Evolutionary conservation across 2,329 filamentous ascomycete species (phyloP).

Genomic region (Sporothrix pallida): DNA sequence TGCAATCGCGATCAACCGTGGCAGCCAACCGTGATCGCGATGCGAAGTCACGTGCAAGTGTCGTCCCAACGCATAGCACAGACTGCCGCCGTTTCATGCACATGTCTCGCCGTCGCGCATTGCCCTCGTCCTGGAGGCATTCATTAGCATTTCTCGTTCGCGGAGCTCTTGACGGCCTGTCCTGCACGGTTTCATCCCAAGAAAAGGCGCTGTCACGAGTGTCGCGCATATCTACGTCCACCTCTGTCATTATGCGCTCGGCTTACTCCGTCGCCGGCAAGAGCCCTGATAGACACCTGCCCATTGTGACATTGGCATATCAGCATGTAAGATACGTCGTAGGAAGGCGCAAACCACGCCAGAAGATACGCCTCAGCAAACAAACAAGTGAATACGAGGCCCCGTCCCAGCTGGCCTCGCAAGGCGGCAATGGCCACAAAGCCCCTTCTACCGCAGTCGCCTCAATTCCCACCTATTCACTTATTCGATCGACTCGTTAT

Average conservation of each 20-base stretch:
- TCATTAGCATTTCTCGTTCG: background rate
- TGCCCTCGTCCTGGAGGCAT: background rate
- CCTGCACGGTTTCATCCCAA: conserved; percentile 15
- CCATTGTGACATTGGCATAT: background rate
- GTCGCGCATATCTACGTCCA: background rate
- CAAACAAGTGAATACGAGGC: conserved; percentile 7
- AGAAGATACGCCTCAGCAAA: background rate
- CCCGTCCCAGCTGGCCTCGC: background rate
- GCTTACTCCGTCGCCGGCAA: background rate
- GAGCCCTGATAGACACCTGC: background rate
- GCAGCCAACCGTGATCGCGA: background rate
- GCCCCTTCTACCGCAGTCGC: background rate
- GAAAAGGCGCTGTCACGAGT: background rate
- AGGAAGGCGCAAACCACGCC: background rate
- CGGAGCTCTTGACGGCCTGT: background rate
- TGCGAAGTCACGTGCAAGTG: background rate
- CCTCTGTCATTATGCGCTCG: too few species aligned
- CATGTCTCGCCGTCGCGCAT: conserved; percentile 1
- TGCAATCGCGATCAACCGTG: background rate
- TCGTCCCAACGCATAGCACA: background rate
- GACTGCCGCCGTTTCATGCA: conserved; percentile 2
- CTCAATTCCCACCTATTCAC: background rate
- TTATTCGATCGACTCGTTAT: background rate
- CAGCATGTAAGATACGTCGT: too few species aligned
- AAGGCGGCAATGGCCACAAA: background rate